Conservation (phyloP, 2,329 filamentous ascomycete species). For the Trichoderma koningii region DNA sequence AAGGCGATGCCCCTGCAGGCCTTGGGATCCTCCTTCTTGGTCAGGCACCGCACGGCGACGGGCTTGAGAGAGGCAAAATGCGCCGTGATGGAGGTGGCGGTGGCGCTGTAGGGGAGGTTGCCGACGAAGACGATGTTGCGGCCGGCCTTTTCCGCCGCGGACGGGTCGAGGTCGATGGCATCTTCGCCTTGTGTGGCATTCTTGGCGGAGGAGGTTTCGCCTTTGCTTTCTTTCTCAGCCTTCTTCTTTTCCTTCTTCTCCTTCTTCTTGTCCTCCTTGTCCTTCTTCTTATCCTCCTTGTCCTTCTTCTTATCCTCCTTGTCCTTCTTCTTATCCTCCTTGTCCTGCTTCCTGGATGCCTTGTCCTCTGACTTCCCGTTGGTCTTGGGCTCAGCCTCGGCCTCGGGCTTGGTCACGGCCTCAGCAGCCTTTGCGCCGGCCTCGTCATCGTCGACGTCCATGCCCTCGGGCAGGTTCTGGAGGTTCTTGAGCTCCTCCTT, state of each 20-base stretch:
- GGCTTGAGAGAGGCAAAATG: conserved; percentile 74
- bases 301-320: conserved; percentile 36
- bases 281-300: conserved; percentile 32
- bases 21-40: conserved; percentile 61
- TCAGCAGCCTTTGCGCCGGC: conserved; percentile 38
- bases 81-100: conserved; percentile 63
- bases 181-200: conserved; percentile 39
- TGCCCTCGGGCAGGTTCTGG: conserved; percentile 42
- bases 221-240: conserved; percentile 33
- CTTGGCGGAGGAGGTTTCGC: conserved; percentile 23
- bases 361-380: conserved; percentile 38
- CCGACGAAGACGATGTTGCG: conserved; percentile 51
- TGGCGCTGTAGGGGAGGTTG: conserved; percentile 87
- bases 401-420: conserved; percentile 43
- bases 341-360: conserved; percentile 33
- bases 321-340: conserved; percentile 32
- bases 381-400: conserved; percentile 36
- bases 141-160: conserved; percentile 32
- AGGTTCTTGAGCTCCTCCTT: conserved; percentile 47
- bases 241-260: conserved; percentile 32
- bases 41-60: conserved; percentile 63
- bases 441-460: conserved; percentile 36
- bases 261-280: conserved; percentile 36
- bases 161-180: conserved; percentile 29
- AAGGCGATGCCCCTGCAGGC: conserved; percentile 78